Evolutionary conservation across 2,329 filamentous ascomycete species (phyloP).

Genomic region (Xenosphaeropsis pyriputrescens): DNA sequence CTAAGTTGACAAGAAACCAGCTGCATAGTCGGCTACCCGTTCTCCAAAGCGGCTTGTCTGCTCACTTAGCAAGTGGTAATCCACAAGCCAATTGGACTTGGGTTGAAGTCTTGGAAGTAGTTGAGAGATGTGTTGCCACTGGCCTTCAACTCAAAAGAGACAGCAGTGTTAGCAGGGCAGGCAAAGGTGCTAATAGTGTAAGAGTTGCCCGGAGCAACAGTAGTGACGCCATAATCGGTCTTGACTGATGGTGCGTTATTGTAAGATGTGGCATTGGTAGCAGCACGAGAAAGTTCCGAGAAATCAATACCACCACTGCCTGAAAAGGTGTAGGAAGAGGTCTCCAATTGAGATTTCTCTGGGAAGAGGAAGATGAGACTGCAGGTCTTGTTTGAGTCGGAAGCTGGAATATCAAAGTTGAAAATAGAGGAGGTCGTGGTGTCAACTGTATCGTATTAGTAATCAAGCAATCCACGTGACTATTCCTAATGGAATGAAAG

Average conservation of each 20-base stretch:
- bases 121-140: slow-evolving; percentile 33
- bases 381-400: slow-evolving; percentile 41
- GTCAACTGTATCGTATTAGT: slow-evolving; percentile 33
- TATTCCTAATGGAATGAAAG: too few relatives aligned
- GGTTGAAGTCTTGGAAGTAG: slow-evolving; percentile 52
- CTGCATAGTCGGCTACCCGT: too few relatives aligned
- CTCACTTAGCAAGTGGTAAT: slow-evolving; percentile 15
- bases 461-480: too few relatives aligned
- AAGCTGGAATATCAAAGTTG: slow-evolving; percentile 48
- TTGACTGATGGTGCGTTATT: slow-evolving; percentile 31
- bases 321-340: slow-evolving; percentile 38
- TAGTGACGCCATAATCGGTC: slow-evolving; percentile 25
- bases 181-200: slow-evolving; percentile 35
- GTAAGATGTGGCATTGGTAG: slow-evolving; percentile 33
- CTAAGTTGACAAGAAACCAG: too few relatives aligned
- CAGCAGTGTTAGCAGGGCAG: slow-evolving; percentile 35
- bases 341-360: slow-evolving; percentile 34
- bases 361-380: slow-evolving; percentile 53
- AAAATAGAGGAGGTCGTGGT: slow-evolving; percentile 40
- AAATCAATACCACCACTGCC: slow-evolving; percentile 38
- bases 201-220: slow-evolving; percentile 34
- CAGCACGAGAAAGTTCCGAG: slow-evolving; percentile 27
- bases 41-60: too few relatives aligned
- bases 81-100: slow-evolving; percentile 23
- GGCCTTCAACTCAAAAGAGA: slow-evolving; percentile 35